These are phyloP conservation scores for Kernera saxatilis DNA, from an alignment of 345 rosid genomes.

Conservation along the genomic window DNA sequence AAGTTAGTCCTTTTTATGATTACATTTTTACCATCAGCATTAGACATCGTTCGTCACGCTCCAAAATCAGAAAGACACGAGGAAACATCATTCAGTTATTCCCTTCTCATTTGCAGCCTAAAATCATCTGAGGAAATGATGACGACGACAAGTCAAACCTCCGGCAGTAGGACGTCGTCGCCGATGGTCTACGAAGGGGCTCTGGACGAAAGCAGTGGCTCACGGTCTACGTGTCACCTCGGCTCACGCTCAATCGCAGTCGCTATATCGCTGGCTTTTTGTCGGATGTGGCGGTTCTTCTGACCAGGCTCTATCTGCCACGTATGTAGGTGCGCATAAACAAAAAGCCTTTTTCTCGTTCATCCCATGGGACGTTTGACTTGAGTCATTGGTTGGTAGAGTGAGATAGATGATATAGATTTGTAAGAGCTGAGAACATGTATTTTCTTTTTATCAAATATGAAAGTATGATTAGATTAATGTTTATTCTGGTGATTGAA, in stretches of 20 bases:
- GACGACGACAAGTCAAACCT: neutral
- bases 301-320: constrained; percentile 2
- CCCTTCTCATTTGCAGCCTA: constrained; percentile 38
- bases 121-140: constrained; percentile 42
- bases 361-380: neutral
- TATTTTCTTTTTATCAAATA: neutral
- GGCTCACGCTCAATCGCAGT: constrained; percentile 1
- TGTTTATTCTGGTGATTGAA: neutral
- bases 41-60: neutral
- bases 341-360: neutral
- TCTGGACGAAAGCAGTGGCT: constrained; percentile 35
- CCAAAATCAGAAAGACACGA: neutral
- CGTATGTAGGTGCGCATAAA: neutral
- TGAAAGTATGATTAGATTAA: neutral
- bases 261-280: constrained; percentile 21
- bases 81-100: neutral
- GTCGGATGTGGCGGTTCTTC: constrained; percentile 33
- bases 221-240: constrained; percentile 17
- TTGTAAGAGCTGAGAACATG: neutral
- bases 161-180: constrained; percentile 4
- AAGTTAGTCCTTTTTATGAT: neutral
- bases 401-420: neutral
- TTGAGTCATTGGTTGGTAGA: neutral
- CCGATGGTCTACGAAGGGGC: constrained; percentile 63
- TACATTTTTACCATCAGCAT: neutral